Conservation (phyloP, 345 rosid species). For the Boechera retrofracta region DNA sequence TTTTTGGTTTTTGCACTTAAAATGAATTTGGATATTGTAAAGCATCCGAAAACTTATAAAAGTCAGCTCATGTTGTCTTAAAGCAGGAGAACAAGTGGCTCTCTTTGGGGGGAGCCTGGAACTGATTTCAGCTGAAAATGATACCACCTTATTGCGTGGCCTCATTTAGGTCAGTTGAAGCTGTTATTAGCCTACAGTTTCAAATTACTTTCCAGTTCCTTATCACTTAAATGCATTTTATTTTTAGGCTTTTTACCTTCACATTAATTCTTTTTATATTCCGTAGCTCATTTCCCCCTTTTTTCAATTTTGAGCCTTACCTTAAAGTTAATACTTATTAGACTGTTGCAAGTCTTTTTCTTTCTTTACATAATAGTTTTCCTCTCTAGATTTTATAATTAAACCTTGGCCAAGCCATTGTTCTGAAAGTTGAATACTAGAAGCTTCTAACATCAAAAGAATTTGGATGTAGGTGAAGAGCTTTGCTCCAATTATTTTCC, state of each 20-base stretch:
- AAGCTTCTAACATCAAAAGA: neutral
- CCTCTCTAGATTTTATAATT: conserved; percentile 4
- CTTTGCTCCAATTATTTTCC: neutral
- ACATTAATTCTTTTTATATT: conserved; percentile 33
- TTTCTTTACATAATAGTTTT: conserved; percentile 16
- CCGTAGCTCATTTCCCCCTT: conserved; percentile 43
- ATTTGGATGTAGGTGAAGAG: neutral
- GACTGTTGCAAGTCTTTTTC: conserved; percentile 11
- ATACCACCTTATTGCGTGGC: conserved; percentile 97
- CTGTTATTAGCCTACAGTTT: conserved; percentile 60
- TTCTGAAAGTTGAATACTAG: conserved; percentile 23
- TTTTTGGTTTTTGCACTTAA: conserved; percentile 62
- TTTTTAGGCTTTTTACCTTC: conserved; percentile 43
- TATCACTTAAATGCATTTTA: conserved; percentile 27
- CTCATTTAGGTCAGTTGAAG: conserved; percentile 99
- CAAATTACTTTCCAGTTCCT: conserved; percentile 35
- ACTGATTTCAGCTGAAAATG: conserved; percentile 95
- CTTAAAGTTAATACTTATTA: conserved; percentile 37
- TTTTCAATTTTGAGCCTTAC: conserved; percentile 22
- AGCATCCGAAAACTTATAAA: conserved; percentile 48
- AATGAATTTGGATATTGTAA: conserved; percentile 58
- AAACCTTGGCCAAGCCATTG: conserved; percentile 5
- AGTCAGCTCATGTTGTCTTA: conserved; percentile 91
- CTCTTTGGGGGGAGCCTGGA: conserved; percentile 94
- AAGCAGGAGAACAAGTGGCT: conserved; percentile 99